Evolutionary conservation across 164 flowering plant species (phyloP), one percentile per base, ranked within the genome.

Genomic region (Platanus orientalis): DNA sequence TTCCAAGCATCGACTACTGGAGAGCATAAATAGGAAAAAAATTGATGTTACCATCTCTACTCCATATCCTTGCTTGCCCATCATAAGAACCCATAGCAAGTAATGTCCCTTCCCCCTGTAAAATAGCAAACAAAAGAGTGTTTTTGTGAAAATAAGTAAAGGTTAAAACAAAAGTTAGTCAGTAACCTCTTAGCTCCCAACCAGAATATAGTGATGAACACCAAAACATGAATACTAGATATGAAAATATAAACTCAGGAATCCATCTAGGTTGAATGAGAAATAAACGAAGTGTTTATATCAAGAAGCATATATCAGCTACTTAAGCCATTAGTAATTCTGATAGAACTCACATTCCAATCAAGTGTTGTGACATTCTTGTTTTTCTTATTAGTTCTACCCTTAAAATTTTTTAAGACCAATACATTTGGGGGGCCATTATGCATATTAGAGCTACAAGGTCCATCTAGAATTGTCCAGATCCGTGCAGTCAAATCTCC

Each of bases 401-500:
- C 93, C 78, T 88, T 89, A 45, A 79, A 86, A 76, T 94, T 97
- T 75, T 83, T 89, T 84, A 94, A 69, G 64, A 94, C 90, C 67
- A 82, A 65, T 58, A 76, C 89, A 75, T 76, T 81, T 57, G 65
- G 50, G 67, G 86, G 80, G 30, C 84, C 84, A 73, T 70, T 81
- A 61, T 79, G 84, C 23, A 58, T 52, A 58, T 65, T 71, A 51
- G 88, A 68, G 61, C 78, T 79, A 60, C 80, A 74, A 52, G 81
- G 65, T 39, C 89, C 91, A 69, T 84, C 88, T 14, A 80, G 75
- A 75, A 94, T 76, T 50, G 83, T 78, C 99, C 99, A 94, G 58
- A 94, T 94, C 28, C 99, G 84, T 28, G 96, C 99, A 20, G 99
- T 94, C 3, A 97, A 85, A 77, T 94, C 99, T 63, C 99, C 99